Conservation (phyloP, 345 rosid species). For the Sonneratia caseolaris region DNA sequence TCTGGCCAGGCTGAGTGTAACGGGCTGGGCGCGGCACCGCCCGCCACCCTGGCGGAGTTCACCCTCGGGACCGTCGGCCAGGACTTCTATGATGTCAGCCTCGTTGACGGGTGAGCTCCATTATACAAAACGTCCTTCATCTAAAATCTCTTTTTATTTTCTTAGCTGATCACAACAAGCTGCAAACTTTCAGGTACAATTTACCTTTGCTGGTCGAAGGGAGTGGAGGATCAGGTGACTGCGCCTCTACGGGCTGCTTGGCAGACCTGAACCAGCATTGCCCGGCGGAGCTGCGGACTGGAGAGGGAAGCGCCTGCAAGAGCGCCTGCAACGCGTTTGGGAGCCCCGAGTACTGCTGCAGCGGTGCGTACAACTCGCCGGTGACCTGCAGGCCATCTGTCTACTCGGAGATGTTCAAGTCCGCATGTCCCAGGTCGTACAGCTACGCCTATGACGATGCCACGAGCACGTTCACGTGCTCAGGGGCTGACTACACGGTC, state of each 20-base stretch:
- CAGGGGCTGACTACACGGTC: slow-evolving; percentile 83
- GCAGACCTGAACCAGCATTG: slow-evolving; percentile 72
- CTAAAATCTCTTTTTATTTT: background rate
- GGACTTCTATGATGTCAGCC: slow-evolving; percentile 90
- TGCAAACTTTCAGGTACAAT: slow-evolving; percentile 28
- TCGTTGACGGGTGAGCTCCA: slow-evolving; percentile 61
- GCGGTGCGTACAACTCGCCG: slow-evolving; percentile 86
- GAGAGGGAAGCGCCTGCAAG: slow-evolving; percentile 66
- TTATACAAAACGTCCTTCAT: no score
- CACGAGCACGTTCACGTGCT: slow-evolving; percentile 83
- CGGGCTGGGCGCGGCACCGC: slow-evolving; percentile 76
- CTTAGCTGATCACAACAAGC: no score
- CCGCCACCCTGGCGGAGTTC: slow-evolving; percentile 81
- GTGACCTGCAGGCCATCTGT: slow-evolving; percentile 74
- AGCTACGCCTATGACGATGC: slow-evolving; percentile 95
- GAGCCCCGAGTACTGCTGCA: slow-evolving; percentile 89
- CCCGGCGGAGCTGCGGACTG: slow-evolving; percentile 59
- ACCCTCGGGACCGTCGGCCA: slow-evolving; percentile 68
- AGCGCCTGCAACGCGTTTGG: slow-evolving; percentile 95
- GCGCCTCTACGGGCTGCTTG: slow-evolving; percentile 69
- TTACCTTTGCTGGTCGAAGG: slow-evolving; percentile 73
- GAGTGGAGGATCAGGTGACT: slow-evolving; percentile 64
- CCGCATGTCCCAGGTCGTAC: slow-evolving; percentile 85
- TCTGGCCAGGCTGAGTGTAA: slow-evolving; percentile 54
- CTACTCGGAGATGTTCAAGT: slow-evolving; percentile 81